These are phyloP conservation scores for Drechslerella coelobrocha DNA, from an alignment of 2,329 filamentous ascomycete genomes.

Conservation along the genomic window DNA sequence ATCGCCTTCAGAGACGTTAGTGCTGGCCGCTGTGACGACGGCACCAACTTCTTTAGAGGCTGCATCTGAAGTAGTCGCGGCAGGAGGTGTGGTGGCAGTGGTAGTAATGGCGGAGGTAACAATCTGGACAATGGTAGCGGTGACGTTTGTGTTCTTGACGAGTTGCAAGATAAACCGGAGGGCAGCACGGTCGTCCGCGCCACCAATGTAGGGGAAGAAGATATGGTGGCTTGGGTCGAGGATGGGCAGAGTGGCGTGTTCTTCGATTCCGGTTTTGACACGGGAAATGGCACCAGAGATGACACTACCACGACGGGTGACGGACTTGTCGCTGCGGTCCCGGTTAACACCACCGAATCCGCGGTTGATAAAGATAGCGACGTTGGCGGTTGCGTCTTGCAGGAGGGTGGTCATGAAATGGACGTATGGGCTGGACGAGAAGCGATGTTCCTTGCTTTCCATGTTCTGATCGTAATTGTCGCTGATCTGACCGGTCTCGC, in stretches of 20 bases:
- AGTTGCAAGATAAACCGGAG: constrained; percentile 83
- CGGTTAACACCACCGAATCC: constrained; percentile 65
- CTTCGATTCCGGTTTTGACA: constrained; percentile 56
- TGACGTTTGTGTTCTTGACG: constrained; percentile 77
- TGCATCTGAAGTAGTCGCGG: constrained; percentile 23
- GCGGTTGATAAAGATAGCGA: constrained; percentile 80
- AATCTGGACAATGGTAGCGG: constrained; percentile 75
- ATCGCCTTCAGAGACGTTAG: constrained; percentile 59
- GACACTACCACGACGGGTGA: constrained; percentile 48
- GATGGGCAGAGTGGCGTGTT: constrained; percentile 66
- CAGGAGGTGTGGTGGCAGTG: constrained; percentile 23
- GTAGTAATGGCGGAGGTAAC: constrained; percentile 53
- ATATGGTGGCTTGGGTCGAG: constrained; percentile 78
- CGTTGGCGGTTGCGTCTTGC: constrained; percentile 69
- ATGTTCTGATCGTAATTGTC: constrained; percentile 67
- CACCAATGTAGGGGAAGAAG: constrained; percentile 86
- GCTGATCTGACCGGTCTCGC: constrained; percentile 75
- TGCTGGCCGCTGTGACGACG: constrained; percentile 49
- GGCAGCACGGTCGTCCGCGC: constrained; percentile 79
- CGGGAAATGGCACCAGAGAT: constrained; percentile 52
- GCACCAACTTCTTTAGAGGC: constrained; percentile 45
- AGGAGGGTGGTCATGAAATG: constrained; percentile 76
- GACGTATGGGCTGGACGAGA: constrained; percentile 70
- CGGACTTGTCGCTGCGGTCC: constrained; percentile 55
- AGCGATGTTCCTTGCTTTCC: constrained; percentile 63